Conservation (phyloP, 345 rosid species). For the Eucalyptus microcorys region DNA sequence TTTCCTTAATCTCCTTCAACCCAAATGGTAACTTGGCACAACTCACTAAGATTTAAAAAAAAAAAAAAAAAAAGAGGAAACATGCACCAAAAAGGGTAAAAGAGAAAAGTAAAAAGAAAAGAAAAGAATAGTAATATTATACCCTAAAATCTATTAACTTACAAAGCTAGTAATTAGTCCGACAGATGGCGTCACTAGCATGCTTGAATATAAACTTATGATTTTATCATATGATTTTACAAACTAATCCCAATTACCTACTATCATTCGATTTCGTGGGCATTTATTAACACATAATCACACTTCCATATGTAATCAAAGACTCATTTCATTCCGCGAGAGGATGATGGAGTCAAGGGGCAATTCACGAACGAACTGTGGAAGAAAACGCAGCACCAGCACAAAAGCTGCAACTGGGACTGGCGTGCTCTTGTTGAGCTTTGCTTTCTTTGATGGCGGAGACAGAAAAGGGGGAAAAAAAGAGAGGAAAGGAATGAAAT, state of each 20-base stretch:
- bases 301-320: not conserved
- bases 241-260: not conserved
- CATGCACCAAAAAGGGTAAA: not conserved
- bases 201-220: not conserved
- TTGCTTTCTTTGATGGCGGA: not conserved
- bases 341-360: not conserved
- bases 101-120: not conserved
- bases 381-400: not conserved
- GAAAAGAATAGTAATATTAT: not conserved
- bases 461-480: not conserved
- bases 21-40: not conserved
- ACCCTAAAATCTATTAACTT: not conserved
- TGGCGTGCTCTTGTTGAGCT: not conserved
- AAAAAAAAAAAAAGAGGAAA: not conserved
- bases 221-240: not conserved
- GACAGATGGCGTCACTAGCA: rapidly evolving
- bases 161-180: not conserved
- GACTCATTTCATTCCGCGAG: not conserved
- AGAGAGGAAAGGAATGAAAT: not conserved
- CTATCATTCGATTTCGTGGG: not conserved
- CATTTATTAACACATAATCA: not conserved
- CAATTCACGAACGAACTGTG: not conserved
- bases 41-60: not conserved
- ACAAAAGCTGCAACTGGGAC: not conserved
- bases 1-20: not conserved